Base-by-base conservation (phyloP, 371 early-diverging fungal species). In the Mortierella polycephala region DNA sequence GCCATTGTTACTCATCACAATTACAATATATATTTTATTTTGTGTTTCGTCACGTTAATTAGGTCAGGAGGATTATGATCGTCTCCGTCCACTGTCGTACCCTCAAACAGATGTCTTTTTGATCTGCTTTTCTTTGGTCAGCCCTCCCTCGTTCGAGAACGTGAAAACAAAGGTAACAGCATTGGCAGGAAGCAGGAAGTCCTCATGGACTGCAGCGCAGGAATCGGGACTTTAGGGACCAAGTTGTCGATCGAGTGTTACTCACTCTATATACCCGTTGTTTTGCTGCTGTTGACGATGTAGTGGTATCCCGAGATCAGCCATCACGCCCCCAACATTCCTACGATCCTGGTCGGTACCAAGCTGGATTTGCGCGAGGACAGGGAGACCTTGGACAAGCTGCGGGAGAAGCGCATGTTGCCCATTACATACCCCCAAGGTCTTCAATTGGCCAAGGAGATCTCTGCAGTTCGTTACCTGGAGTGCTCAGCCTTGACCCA, bases 401-500 rank as follows among this genome's bases (percentile, higher is more conserved):
- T 97, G 64, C 85, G 87, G 53, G 90, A 92, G 66, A 95, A 95
- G 87, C 86, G 92, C 44, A 93, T 94, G 96, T 83, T 93, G 52
- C 98, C 97, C 53, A 95, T 98, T 76, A 85, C 93, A 41, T 96
- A 93, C 83, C 85, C 90, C 57, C 95, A 95, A 82, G 97, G 97
- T 21, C 79, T 90, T 64, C 92, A 91, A 68, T 92, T 96, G 92
- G 90, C 92, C 67, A 94, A 95, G 84, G 96, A 96, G 71, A 92
- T 98, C 75, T 85, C 86, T 6, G 96, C 96, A 39, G 94, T 93
- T 71, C 94, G 92, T 71, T 98, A 98, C 82, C 89, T 99, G 49
- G 99, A 99, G 87, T 99, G 99, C 84, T 98, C 98, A 30, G 97
- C 99, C 20, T 87, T 97, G 70, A 98, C 97, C 56, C 97, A 97